Evolutionary conservation across 108 stramenopile genomes (phyloP).

Genomic region (Pelagomonas calceolata): DNA sequence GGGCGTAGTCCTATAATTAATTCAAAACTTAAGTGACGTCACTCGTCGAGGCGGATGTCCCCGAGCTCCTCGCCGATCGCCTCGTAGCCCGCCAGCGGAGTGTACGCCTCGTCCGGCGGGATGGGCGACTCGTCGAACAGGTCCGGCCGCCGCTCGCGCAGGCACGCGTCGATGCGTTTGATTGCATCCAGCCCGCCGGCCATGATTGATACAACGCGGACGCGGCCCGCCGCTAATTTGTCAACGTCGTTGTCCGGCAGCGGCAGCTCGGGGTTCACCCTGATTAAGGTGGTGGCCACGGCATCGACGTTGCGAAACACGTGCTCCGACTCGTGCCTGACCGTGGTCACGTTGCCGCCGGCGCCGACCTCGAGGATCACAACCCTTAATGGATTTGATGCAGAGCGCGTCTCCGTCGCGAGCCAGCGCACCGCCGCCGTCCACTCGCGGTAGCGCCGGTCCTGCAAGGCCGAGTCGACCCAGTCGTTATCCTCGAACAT

Average conservation of each 20-base stretch:
- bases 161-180: conserved; percentile 19
- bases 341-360: conserved; percentile 2
- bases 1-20: no score
- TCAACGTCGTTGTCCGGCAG: conserved; percentile 12
- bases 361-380: neutral
- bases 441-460: neutral
- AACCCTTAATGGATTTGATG: neutral
- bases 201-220: conserved; percentile 23
- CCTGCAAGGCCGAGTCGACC: conserved; percentile 3
- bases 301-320: conserved; percentile 12
- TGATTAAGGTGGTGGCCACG: conserved; percentile 20
- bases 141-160: conserved; percentile 8
- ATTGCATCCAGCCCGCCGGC: conserved; percentile 26
- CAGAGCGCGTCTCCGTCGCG: neutral
- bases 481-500: conserved; percentile 29
- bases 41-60: no score
- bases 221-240: conserved; percentile 12
- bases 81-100: no score
- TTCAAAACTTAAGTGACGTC: no score
- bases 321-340: neutral
- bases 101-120: no score
- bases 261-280: conserved; percentile 30
- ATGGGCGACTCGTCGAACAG: no score
- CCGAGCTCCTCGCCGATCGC: no score
- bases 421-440: neutral